A percentile compares a stretch with the other conserved stretches of the same genome.
These are phyloP conservation scores for Eucalyptus leucophloia DNA, from an alignment of 345 rosid genomes.

Conservation along the genomic window DNA sequence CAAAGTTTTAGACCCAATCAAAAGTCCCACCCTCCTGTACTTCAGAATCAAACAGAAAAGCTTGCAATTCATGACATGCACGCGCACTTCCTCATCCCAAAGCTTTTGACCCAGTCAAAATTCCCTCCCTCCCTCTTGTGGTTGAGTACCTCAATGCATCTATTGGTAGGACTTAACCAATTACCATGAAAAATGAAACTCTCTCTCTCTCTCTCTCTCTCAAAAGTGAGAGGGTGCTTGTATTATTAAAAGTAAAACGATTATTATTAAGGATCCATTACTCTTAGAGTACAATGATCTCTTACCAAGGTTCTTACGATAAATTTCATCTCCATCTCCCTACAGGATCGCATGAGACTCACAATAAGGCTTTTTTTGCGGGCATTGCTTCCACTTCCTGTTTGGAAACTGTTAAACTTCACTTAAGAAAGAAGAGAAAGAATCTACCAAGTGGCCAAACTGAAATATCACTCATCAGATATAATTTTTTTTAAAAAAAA, in stretches of 20 bases:
- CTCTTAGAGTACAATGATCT: neutral
- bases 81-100: neutral
- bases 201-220: neutral
- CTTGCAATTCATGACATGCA: neutral
- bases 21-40: neutral
- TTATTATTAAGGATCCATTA: neutral
- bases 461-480: neutral
- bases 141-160: neutral
- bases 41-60: neutral
- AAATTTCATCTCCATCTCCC: conserved; percentile 88
- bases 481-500: neutral
- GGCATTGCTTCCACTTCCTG: conserved; percentile 69
- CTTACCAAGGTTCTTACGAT: conserved; percentile 80
- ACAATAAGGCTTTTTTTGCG: conserved; percentile 76
- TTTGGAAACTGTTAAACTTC: conserved; percentile 49
- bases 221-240: neutral
- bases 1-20: neutral
- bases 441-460: neutral
- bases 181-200: neutral
- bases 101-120: neutral
- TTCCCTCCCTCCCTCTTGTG: neutral
- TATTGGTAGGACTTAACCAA: neutral
- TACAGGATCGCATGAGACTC: conserved; percentile 74
- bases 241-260: neutral
- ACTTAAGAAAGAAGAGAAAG: neutral